Percentiles rank a stretch among this genome's conserved stretches.
Evolutionary conservation across 192 early-diverging fungal genomes (phyloP).

Genomic region (Backusella liffmaniae): DNA sequence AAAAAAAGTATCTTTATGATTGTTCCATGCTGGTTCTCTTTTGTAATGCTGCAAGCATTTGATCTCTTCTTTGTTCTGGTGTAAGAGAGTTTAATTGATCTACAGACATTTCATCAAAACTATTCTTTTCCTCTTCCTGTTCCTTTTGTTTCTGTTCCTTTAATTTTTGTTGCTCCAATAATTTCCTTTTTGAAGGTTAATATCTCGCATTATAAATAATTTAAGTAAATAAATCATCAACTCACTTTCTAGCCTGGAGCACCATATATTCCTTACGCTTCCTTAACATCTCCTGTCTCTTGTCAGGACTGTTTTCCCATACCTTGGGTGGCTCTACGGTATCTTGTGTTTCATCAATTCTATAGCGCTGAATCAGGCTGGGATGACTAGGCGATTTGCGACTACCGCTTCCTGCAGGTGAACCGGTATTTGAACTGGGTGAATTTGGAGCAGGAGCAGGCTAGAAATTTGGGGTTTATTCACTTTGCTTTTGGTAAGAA

Average conservation of each 20-base stretch:
- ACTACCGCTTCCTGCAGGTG: conserved; percentile 28
- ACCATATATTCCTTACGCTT: conserved; percentile 71
- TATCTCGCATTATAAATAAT: not conserved
- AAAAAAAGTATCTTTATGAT: not conserved
- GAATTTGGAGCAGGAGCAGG: conserved; percentile 10
- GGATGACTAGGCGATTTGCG: conserved; percentile 35
- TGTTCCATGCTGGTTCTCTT: conserved; percentile 11
- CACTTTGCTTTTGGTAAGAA: not conserved
- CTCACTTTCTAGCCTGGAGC: conserved; percentile 65
- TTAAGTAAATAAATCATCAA: not conserved
- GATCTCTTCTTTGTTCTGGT: conserved; percentile 28
- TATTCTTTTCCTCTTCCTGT: not conserved
- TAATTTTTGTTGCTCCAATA: conserved; percentile 19
- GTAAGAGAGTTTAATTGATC: conserved; percentile 31
- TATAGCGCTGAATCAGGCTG: conserved; percentile 51
- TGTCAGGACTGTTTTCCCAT: conserved; percentile 60
- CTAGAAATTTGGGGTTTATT: not conserved
- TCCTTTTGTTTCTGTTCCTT: not conserved
- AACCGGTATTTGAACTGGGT: conserved; percentile 18
- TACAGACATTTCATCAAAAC: conserved; percentile 31
- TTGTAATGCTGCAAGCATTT: conserved; percentile 38
- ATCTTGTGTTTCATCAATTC: conserved; percentile 43
- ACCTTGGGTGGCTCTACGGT: conserved; percentile 51
- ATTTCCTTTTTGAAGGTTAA: conserved; percentile 10
- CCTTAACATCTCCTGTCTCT: conserved; percentile 59